Conservation (phyloP, 345 rosid species). For the Eucalyptus leucophloia region DNA sequence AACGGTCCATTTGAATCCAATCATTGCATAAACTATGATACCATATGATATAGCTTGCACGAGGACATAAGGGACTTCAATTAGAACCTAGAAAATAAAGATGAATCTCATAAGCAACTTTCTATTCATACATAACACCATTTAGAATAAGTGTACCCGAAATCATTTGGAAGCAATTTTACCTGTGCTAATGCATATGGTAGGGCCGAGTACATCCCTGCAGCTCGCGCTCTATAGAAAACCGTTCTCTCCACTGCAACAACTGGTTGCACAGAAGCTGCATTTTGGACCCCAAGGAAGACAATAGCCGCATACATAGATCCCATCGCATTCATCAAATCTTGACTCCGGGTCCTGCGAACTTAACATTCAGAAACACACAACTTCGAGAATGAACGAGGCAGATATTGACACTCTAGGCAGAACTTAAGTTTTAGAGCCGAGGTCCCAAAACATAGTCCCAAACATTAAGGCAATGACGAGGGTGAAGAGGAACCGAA, state of each 20-base stretch:
- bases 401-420: neutral
- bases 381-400: neutral
- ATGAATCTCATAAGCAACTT: neutral
- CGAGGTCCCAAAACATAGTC: slow-evolving; percentile 31
- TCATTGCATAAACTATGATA: slow-evolving; percentile 21
- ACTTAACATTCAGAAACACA: neutral
- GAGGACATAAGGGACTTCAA: slow-evolving; percentile 26
- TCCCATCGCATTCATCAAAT: slow-evolving; percentile 21
- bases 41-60: slow-evolving; percentile 13
- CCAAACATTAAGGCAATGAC: slow-evolving; percentile 21
- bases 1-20: slow-evolving; percentile 25
- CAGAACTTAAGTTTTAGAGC: slow-evolving; percentile 13
- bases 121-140: neutral
- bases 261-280: slow-evolving; percentile 19
- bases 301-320: slow-evolving; percentile 29
- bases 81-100: slow-evolving; percentile 1
- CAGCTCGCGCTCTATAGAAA: slow-evolving; percentile 35
- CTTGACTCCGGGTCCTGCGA: slow-evolving; percentile 4
- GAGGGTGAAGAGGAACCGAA: slow-evolving; percentile 23
- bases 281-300: slow-evolving; percentile 23
- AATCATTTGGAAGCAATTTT: neutral
- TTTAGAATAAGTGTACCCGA: neutral
- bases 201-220: slow-evolving; percentile 42
- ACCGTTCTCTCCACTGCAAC: slow-evolving; percentile 31
- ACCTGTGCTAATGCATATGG: slow-evolving; percentile 46